Percentiles rank a stretch among this genome's conserved stretches.
These are phyloP conservation scores for Aspergillus uvarum DNA, from an alignment of 2,329 filamentous ascomycete genomes.

Conservation along the genomic window DNA sequence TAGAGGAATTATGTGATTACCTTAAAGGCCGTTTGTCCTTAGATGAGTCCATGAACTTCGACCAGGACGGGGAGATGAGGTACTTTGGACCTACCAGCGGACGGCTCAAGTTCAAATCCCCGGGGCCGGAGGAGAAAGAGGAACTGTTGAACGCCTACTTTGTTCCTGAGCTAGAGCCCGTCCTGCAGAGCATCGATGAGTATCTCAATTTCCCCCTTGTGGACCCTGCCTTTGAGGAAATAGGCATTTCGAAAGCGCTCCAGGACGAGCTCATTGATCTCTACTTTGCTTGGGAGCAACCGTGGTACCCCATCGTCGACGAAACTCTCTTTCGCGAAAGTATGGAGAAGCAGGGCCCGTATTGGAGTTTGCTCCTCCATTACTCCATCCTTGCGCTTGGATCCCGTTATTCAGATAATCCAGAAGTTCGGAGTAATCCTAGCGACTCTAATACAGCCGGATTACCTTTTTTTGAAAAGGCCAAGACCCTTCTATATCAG, in stretches of 20 bases:
- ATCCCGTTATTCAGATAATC: slow-evolving; percentile 34
- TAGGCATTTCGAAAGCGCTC: slow-evolving; percentile 23
- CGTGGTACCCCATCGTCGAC: slow-evolving; percentile 39
- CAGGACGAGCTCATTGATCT: slow-evolving; percentile 33
- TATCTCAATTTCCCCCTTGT: background rate
- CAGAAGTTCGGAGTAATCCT: slow-evolving; percentile 31
- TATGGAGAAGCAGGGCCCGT: slow-evolving; percentile 26
- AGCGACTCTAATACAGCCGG: slow-evolving; percentile 38
- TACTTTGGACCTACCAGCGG: slow-evolving; percentile 42
- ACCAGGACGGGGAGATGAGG: slow-evolving; percentile 35
- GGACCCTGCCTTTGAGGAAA: background rate
- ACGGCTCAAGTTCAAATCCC: slow-evolving; percentile 31
- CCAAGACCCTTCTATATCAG: slow-evolving; percentile 22
- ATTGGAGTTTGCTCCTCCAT: slow-evolving; percentile 29
- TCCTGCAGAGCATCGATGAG: background rate
- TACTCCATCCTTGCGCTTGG: slow-evolving; percentile 28
- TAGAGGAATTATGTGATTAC: slow-evolving; percentile 23
- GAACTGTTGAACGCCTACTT: background rate
- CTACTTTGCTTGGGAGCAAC: slow-evolving; percentile 41
- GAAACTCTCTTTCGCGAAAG: slow-evolving; percentile 38
- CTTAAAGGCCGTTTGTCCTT: slow-evolving; percentile 36
- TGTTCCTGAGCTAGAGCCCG: background rate
- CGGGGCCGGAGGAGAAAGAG: slow-evolving; percentile 10
- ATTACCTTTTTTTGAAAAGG: slow-evolving; percentile 30
- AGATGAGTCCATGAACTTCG: slow-evolving; percentile 39